Conservation (phyloP, 2,329 filamentous ascomycete genomes). For the Geosmithia flava region DNA sequence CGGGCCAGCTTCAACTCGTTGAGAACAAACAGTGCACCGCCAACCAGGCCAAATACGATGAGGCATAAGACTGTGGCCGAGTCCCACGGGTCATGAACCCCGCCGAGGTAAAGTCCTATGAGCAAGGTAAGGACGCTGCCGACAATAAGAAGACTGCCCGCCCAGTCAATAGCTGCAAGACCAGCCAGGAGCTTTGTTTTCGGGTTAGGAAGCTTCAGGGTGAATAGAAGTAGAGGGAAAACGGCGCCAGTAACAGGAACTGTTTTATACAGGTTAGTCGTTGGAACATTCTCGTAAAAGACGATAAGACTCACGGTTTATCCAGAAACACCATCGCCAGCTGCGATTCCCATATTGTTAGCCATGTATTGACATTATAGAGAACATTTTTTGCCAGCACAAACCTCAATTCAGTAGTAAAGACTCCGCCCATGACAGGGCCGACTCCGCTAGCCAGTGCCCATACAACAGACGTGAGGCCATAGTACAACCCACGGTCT, state of each 20-base stretch:
- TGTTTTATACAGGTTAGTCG: constrained; percentile 3
- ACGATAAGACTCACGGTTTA: constrained; percentile 27
- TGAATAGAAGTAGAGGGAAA: constrained; percentile 45
- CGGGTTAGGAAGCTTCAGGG: constrained; percentile 55
- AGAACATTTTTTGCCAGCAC: background rate
- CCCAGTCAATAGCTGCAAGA: constrained; percentile 47
- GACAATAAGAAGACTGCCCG: constrained; percentile 49
- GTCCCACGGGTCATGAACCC: constrained; percentile 47
- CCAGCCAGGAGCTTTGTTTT: constrained; percentile 49
- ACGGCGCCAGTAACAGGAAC: constrained; percentile 39
- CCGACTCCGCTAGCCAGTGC: constrained; percentile 53
- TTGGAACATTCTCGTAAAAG: constrained; percentile 12
- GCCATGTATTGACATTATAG: background rate
- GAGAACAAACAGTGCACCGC: constrained; percentile 38
- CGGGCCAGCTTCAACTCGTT: constrained; percentile 52
- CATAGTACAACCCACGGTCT: constrained; percentile 37
- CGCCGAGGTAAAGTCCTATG: constrained; percentile 58
- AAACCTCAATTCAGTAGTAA: constrained; percentile 47
- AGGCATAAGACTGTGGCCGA: constrained; percentile 51
- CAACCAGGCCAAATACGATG: constrained; percentile 43
- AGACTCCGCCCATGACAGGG: constrained; percentile 50
- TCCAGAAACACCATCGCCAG: constrained; percentile 37
- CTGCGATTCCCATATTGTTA: constrained; percentile 2
- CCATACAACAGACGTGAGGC: constrained; percentile 55
- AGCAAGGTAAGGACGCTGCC: constrained; percentile 57